A percentile compares a stretch with the other conserved stretches of the same genome.
Evolutionary conservation across 1,139 yeast genomes (phyloP).

Genomic region (Spencermartinsiella ligniputridi): DNA sequence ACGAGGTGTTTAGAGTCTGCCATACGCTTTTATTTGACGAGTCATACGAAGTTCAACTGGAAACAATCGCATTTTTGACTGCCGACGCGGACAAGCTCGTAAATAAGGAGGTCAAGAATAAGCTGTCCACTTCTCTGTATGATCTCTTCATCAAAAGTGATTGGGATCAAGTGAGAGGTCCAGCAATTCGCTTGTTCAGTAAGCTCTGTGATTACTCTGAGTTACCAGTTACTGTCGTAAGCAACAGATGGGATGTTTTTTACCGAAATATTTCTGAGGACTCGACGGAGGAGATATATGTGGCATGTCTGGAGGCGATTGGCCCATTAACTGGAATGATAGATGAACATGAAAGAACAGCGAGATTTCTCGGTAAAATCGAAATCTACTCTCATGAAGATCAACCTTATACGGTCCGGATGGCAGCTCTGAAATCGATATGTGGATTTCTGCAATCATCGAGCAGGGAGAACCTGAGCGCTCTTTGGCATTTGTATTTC

Average conservation of each 20-base stretch:
- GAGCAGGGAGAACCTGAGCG: constrained; percentile 7
- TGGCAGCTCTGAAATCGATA: constrained; percentile 46
- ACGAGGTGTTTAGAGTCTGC: constrained; percentile 31
- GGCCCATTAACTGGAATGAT: constrained; percentile 40
- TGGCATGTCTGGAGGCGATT: constrained; percentile 46
- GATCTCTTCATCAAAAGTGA: constrained; percentile 24
- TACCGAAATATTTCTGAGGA: constrained; percentile 25
- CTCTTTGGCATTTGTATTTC: constrained; percentile 34
- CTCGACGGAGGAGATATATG: constrained; percentile 44
- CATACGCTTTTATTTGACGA: constrained; percentile 29
- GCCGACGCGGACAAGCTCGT: constrained; percentile 1
- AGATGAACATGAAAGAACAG: constrained; percentile 15
- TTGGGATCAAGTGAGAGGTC: constrained; percentile 45
- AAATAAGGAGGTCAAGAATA: not conserved
- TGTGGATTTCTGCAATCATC: constrained; percentile 26
- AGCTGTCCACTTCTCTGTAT: constrained; percentile 31
- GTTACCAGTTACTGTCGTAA: constrained; percentile 7
- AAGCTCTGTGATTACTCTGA: constrained; percentile 18
- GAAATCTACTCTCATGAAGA: constrained; percentile 39
- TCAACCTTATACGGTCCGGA: constrained; percentile 44
- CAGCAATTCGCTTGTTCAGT: constrained; percentile 40
- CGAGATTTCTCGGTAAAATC: constrained; percentile 35
- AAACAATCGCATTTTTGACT: constrained; percentile 35
- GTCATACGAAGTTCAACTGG: constrained; percentile 48
- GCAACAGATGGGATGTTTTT: constrained; percentile 25